Evolutionary conservation across 306 rosid species (phyloP).

Genomic region (Morella rubra): DNA sequence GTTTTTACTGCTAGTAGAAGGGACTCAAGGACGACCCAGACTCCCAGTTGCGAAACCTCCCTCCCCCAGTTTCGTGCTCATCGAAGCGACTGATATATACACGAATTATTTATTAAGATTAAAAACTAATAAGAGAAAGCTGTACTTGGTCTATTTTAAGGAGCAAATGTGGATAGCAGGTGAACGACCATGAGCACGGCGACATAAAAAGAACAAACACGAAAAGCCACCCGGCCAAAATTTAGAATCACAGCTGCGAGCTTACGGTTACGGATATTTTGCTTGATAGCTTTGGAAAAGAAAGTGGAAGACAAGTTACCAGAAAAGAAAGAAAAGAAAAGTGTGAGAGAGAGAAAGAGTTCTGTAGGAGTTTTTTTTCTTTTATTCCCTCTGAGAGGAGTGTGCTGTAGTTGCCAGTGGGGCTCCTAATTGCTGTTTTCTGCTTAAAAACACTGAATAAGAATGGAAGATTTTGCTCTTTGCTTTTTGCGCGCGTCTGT

Average conservation of each 20-base stretch:
- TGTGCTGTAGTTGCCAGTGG: too few relatives aligned
- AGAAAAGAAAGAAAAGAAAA: background rate
- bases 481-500: too few relatives aligned
- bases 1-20: constrained; percentile 9
- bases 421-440: too few relatives aligned
- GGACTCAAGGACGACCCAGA: constrained; percentile 29
- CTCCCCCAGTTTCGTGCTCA: constrained; percentile 13
- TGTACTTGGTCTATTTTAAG: constrained; percentile 25
- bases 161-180: constrained; percentile 30
- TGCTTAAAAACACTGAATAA: too few relatives aligned
- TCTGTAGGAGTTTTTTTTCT: constrained; percentile 5
- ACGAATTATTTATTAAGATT: constrained; percentile 21
- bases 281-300: constrained; percentile 13
- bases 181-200: constrained; percentile 45
- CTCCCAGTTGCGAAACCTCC: constrained; percentile 31
- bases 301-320: background rate
- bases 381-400: background rate
- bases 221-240: constrained; percentile 41
- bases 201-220: constrained; percentile 30
- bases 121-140: background rate
- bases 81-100: constrained; percentile 21
- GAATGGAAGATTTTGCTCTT: too few relatives aligned
- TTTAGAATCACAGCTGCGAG: constrained; percentile 1
- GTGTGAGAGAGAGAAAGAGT: background rate
- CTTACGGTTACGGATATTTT: background rate